Conservation (phyloP, 345 rosid species). For the Salix koriyanagi region DNA sequence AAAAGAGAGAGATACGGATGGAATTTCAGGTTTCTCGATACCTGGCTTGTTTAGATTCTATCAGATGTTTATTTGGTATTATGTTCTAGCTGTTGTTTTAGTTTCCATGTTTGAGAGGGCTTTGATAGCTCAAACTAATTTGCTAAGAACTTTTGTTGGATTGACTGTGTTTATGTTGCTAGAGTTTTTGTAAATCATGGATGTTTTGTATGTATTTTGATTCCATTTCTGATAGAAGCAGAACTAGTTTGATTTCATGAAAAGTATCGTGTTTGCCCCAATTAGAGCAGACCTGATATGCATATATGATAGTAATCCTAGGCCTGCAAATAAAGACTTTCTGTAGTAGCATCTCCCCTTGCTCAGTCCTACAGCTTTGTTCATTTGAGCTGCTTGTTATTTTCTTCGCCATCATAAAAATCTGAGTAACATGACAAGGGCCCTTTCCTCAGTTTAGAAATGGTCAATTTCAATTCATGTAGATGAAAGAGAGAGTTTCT, state of each 20-base stretch:
- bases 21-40: conserved; percentile 44
- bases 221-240: conserved; percentile 26
- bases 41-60: conserved; percentile 38
- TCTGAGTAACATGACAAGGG: not conserved
- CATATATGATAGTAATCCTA: not conserved
- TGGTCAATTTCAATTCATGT: conserved; percentile 29
- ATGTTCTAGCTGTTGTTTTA: conserved; percentile 12
- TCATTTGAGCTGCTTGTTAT: conserved; percentile 2
- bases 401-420: conserved; percentile 9
- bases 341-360: not conserved
- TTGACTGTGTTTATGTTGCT: conserved; percentile 19
- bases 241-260: conserved; percentile 6
- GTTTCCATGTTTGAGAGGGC: conserved; percentile 27
- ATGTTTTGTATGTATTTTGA: conserved; percentile 5
- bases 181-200: conserved; percentile 12
- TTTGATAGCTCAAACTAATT: conserved; percentile 30
- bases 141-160: conserved; percentile 10
- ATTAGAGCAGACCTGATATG: conserved; percentile 21
- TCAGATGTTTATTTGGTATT: conserved; percentile 1
- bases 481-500: conserved; percentile 21
- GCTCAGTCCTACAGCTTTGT: conserved; percentile 10
- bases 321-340: conserved; percentile 16
- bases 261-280: conserved; percentile 12
- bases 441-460: conserved; percentile 25
- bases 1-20: conserved; percentile 40